Conservation (phyloP, 164 flowering plant genomes). For the Nymphaea thermarum region DNA sequence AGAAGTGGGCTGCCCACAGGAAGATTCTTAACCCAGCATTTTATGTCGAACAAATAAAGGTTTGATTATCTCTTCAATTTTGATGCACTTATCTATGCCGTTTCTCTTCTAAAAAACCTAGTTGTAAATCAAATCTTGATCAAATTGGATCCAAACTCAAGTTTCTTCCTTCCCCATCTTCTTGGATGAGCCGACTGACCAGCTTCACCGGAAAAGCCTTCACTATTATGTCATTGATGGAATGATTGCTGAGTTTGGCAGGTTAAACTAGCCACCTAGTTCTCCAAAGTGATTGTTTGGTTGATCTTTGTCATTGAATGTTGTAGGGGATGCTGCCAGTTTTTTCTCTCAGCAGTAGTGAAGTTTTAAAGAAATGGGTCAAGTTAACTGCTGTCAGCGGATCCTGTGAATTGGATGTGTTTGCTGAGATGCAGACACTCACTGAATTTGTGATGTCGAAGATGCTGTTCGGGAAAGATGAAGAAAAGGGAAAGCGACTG, state of each 20-base stretch:
- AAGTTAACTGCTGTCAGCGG: constrained; percentile 11
- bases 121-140: no score
- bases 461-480: constrained; percentile 42
- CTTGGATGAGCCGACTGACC: no score
- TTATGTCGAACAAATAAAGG: constrained; percentile 41
- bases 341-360: constrained; percentile 19
- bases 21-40: constrained; percentile 47
- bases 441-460: constrained; percentile 34
- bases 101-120: no score
- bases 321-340: constrained; percentile 29
- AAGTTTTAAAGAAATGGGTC: constrained; percentile 29
- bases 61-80: not conserved
- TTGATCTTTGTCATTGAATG: no score
- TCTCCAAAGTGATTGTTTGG: no score
- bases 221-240: no score
- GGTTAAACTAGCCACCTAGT: no score
- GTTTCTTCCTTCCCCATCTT: no score
- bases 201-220: no score
- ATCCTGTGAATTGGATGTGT: constrained; percentile 30
- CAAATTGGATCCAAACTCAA: no score
- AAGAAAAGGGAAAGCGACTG: constrained; percentile 32
- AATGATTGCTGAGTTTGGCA: no score
- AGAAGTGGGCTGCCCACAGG: constrained; percentile 43
- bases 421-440: constrained; percentile 30
- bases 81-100: no score